Conservation (phyloP, 768 basidiomycete species). For the Agaricus bisporus region DNA sequence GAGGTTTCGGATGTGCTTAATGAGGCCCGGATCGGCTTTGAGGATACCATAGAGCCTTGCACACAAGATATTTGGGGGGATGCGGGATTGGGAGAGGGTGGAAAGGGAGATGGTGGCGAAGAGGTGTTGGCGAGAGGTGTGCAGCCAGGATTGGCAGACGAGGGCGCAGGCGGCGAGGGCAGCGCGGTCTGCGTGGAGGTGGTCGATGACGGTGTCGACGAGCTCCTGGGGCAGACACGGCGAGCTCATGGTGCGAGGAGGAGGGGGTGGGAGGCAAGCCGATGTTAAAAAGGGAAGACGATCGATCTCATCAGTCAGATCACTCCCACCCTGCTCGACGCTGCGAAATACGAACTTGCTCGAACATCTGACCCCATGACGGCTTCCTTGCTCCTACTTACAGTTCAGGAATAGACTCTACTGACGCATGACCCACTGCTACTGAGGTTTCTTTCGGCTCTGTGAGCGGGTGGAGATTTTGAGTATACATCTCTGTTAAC, state of each 20-base stretch:
- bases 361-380: too few species aligned
- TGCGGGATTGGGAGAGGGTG: slow-evolving; percentile 20
- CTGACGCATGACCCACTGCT: too few species aligned
- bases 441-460: too few species aligned
- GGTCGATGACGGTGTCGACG: slow-evolving; percentile 41
- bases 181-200: slow-evolving; percentile 28
- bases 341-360: too few species aligned
- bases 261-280: not conserved
- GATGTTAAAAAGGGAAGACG: slow-evolving; percentile 14
- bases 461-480: too few species aligned
- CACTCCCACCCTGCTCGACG: too few species aligned
- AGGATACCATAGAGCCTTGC: slow-evolving; percentile 29
- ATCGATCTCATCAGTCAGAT: slow-evolving; percentile 23
- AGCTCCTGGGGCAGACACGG: slow-evolving; percentile 37
- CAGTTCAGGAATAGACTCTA: too few species aligned
- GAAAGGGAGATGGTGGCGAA: slow-evolving; percentile 35
- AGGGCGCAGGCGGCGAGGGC: slow-evolving; percentile 28
- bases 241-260: slow-evolving; percentile 12
- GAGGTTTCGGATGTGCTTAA: slow-evolving; percentile 25
- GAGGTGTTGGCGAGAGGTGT: slow-evolving; percentile 31
- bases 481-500: too few species aligned
- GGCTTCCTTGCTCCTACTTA: too few species aligned
- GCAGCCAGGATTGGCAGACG: slow-evolving; percentile 34
- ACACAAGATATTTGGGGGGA: slow-evolving; percentile 27
- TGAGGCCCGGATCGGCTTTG: slow-evolving; percentile 25